Percentiles rank a stretch among this genome's conserved stretches.
Evolutionary conservation across 2,329 filamentous ascomycete species (phyloP).

Genomic region (Xylariaceae sp.): DNA sequence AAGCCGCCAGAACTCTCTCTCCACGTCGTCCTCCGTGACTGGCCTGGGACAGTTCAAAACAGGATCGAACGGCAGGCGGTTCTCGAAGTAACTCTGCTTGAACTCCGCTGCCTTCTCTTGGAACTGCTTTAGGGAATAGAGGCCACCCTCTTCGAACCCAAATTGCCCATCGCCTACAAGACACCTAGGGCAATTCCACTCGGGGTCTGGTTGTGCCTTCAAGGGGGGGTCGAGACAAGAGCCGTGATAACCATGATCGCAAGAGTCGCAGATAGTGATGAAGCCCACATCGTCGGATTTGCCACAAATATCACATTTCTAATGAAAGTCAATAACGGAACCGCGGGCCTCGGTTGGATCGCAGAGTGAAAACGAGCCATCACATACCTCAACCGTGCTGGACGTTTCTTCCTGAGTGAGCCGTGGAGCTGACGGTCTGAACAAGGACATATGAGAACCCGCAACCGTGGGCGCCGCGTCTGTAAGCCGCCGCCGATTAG

Average conservation of each 20-base stretch:
- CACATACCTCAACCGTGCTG: slow-evolving; percentile 39
- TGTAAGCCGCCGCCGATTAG: slow-evolving; percentile 24
- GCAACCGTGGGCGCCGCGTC: slow-evolving; percentile 76
- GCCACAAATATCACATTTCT: slow-evolving; percentile 84
- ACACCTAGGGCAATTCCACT: slow-evolving; percentile 95
- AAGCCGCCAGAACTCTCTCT: slow-evolving; percentile 92
- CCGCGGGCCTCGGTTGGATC: not conserved
- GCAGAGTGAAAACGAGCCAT: not conserved
- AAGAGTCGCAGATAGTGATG: slow-evolving; percentile 82
- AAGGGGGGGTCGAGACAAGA: slow-evolving; percentile 84
- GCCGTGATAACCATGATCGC: slow-evolving; percentile 82
- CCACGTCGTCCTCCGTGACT: slow-evolving; percentile 91
- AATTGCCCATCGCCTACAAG: slow-evolving; percentile 95
- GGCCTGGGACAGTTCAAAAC: slow-evolving; percentile 73
- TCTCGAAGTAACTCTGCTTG: slow-evolving; percentile 88
- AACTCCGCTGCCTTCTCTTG: slow-evolving; percentile 94
- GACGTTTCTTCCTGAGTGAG: slow-evolving; percentile 50
- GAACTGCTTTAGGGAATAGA: slow-evolving; percentile 93
- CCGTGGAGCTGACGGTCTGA: slow-evolving; percentile 72
- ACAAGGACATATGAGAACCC: slow-evolving; percentile 93
- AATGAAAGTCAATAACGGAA: slow-evolving; percentile 21
- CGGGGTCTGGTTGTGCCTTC: slow-evolving; percentile 68
- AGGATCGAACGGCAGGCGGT: slow-evolving; percentile 83
- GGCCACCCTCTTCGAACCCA: slow-evolving; percentile 91
- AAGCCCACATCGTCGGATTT: slow-evolving; percentile 66